These are phyloP conservation scores for Syzygium aqueum DNA, from an alignment of 345 rosid genomes.

Conservation along the genomic window DNA sequence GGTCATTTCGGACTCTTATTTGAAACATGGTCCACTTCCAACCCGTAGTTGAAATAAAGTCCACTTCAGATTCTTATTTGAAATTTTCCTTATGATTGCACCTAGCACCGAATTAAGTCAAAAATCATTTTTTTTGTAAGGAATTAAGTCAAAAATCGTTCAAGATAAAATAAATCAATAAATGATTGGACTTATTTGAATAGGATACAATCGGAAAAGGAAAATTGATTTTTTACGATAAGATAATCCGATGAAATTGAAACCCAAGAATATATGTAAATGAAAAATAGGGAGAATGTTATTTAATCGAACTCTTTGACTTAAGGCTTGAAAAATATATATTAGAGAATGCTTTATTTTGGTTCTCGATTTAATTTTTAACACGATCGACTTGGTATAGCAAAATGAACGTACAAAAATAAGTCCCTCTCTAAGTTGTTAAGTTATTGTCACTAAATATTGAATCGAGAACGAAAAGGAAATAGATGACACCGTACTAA, in stretches of 20 bases:
- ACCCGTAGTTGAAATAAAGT: too few relatives aligned
- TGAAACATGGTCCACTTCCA: too few relatives aligned
- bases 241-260: background rate
- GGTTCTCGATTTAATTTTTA: background rate
- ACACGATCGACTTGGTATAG: too few relatives aligned
- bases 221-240: background rate
- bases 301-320: background rate
- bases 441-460: background rate
- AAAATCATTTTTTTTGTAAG: too few relatives aligned
- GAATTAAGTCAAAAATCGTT: background rate
- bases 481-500: background rate
- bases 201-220: accelerated
- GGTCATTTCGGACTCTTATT: too few relatives aligned
- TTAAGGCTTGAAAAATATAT: background rate
- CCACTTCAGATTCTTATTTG: too few relatives aligned
- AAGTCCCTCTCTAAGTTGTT: background rate
- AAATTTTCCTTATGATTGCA: background rate
- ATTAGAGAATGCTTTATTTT: background rate
- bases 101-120: background rate
- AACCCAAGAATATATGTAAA: background rate
- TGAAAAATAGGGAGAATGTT: background rate
- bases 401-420: background rate
- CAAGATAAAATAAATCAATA: background rate
- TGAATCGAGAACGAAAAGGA: accelerated
- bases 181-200: background rate